A percentile compares a stretch with the other conserved stretches of the same genome.
Conservation (phyloP, 352 stramenopile species). For the Phytophthora uliginosa region DNA sequence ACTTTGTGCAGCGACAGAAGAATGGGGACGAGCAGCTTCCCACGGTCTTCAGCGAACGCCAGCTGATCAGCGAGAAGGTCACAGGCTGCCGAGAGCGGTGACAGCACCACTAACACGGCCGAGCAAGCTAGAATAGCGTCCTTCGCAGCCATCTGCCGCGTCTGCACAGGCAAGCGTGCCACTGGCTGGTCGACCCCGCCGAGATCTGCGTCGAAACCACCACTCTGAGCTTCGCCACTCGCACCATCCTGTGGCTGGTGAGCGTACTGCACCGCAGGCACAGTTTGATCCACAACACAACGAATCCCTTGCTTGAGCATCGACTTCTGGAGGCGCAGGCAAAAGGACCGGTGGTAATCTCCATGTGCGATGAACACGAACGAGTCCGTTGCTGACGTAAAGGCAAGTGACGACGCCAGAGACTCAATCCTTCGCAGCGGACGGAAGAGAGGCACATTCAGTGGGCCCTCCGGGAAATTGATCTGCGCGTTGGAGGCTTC, state of each 20-base stretch:
- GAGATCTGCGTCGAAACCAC: slow-evolving; percentile 22
- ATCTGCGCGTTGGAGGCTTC: slow-evolving; percentile 30
- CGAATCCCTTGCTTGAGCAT: slow-evolving; percentile 69
- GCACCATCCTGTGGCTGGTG: slow-evolving; percentile 32
- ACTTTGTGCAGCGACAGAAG: slow-evolving; percentile 81
- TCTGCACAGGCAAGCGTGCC: slow-evolving; percentile 53
- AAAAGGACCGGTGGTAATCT: slow-evolving; percentile 81
- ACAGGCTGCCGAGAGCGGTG: slow-evolving; percentile 71
- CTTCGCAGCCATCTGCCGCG: slow-evolving; percentile 77
- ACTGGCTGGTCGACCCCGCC: slow-evolving; percentile 16
- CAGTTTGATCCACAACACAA: slow-evolving; percentile 63
- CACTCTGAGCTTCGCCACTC: slow-evolving; percentile 19
- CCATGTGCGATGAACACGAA: slow-evolving; percentile 86
- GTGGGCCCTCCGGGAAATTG: slow-evolving; percentile 24
- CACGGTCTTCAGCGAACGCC: slow-evolving; percentile 84
- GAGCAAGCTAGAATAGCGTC: slow-evolving; percentile 78
- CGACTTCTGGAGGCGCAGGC: slow-evolving; percentile 60
- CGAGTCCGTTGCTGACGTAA: slow-evolving; percentile 31
- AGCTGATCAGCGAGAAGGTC: slow-evolving; percentile 81
- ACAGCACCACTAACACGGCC: slow-evolving; percentile 77
- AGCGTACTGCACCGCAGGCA: slow-evolving; percentile 58
- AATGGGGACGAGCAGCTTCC: slow-evolving; percentile 78
- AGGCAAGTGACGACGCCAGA: slow-evolving; percentile 33
- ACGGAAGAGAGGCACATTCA: slow-evolving; percentile 34
- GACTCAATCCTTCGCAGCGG: slow-evolving; percentile 31